Conservation (phyloP, 2,329 filamentous ascomycete genomes). For the Clarireedia homoeocarpa region DNA sequence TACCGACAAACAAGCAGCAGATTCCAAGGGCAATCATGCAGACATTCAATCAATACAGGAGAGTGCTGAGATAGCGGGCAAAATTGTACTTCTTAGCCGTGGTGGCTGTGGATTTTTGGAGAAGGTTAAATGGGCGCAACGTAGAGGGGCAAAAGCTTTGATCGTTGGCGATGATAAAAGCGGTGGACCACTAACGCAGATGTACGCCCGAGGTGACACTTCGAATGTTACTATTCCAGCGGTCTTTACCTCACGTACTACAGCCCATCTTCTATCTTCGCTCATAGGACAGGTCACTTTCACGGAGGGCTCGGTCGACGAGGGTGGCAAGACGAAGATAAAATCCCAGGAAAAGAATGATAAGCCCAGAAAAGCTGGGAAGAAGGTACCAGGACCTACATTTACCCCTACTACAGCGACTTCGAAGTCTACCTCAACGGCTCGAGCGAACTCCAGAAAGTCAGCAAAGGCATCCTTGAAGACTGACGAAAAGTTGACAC, state of each 20-base stretch:
- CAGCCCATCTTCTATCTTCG: slow-evolving; percentile 84
- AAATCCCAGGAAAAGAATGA: slow-evolving; percentile 40
- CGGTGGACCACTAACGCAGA: slow-evolving; percentile 84
- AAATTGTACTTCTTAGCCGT: slow-evolving; percentile 82
- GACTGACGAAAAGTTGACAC: slow-evolving; percentile 16
- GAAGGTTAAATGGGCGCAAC: slow-evolving; percentile 95
- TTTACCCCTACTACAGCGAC: slow-evolving; percentile 24
- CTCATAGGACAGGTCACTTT: slow-evolving; percentile 66
- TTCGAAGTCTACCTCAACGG: slow-evolving; percentile 24
- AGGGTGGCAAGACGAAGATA: slow-evolving; percentile 49
- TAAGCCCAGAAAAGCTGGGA: slow-evolving; percentile 20
- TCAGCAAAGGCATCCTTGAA: slow-evolving; percentile 24
- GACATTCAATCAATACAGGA: slow-evolving; percentile 91
- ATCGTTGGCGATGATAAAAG: slow-evolving; percentile 92
- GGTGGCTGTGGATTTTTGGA: slow-evolving; percentile 95
- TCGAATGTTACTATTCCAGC: slow-evolving; percentile 92
- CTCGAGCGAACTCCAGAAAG: slow-evolving; percentile 24
- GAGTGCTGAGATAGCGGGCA: slow-evolving; percentile 84
- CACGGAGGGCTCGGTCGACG: slow-evolving; percentile 51
- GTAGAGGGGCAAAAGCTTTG: slow-evolving; percentile 77
- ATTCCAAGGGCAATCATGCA: slow-evolving; percentile 48
- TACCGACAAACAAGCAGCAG: slow-evolving; percentile 17
- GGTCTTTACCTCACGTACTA: slow-evolving; percentile 90
- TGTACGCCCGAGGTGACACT: slow-evolving; percentile 96
- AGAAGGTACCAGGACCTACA: slow-evolving; percentile 17